Evolutionary conservation across 2,329 filamentous ascomycete genomes (phyloP), one percentile per base, ranked within the genome.

Genomic region (Aspergillus fijiensis): DNA sequence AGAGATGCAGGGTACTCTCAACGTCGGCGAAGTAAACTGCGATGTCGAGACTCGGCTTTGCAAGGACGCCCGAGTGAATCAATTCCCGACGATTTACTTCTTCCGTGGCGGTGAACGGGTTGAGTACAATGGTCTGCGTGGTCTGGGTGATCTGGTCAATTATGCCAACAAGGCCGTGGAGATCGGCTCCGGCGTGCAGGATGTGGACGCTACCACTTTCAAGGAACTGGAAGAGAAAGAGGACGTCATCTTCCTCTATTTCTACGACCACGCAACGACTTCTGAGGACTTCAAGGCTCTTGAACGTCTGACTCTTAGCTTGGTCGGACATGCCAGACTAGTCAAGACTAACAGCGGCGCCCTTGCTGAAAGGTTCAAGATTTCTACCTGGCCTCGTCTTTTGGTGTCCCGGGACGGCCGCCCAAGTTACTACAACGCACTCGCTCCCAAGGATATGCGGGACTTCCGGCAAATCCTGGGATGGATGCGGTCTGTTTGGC

Each of bases 401-500:
- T 77, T 99, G 61, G 95, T 97, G 3, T 91, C 91, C 12, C 85
- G 95, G 60, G 92, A 97, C 73, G 92, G 92, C 10, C 88, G 93
- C 49, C 89, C 95, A 45, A 94, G 88, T 1, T 97, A 97, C 76
- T 99, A 96, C 75, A 90, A 87, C 29, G 91, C 90, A 7, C 83
- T 97, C 45, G 90, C 92, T 0, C 95, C 95, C 0, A 86, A 89
- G 69, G 92, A 96, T 68, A 98, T 98, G 91, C 89, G 95, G 60
- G 91, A 99, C 70, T 89, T 89, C 62, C 85, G 87, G 56, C 85
- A 87, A 66, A 85, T 99, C 11, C 81, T 96, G 19, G 84, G 84
- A 59, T 99, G 95, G 95, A 98, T 99, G 93, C 90, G 90, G 73
- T 91, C 89, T 2, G 92, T 96, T 16, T 99, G 96, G 95, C 83